Percentiles rank a stretch among this genome's conserved stretches.
phyloP scores from a whole-genome alignment of 495 filamentous ascomycete genomes.

The Xylaria nigripes region DNA sequence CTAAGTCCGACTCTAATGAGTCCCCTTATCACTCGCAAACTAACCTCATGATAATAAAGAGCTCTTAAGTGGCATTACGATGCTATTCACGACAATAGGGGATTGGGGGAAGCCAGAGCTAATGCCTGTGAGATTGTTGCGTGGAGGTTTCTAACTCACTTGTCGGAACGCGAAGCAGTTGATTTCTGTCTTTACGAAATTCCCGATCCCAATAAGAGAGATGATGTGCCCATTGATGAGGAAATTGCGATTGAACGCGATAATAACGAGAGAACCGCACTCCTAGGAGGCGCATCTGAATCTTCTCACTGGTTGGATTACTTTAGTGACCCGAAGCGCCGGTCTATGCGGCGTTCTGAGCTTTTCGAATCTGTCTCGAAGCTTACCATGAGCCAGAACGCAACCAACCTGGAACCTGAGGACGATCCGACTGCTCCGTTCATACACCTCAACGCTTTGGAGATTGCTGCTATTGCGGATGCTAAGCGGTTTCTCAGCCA shows the following conservation, averaged over 20 bases:
- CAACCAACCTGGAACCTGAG: slow-evolving; percentile 29
- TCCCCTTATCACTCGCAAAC: not conserved
- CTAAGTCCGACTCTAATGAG: not conserved
- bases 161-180: slow-evolving; percentile 73
- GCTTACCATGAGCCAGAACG: slow-evolving; percentile 37
- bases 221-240: not conserved
- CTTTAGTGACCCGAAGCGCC: slow-evolving; percentile 14
- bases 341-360: slow-evolving; percentile 24
- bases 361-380: slow-evolving; percentile 39
- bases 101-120: slow-evolving; percentile 66
- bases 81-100: slow-evolving; percentile 55
- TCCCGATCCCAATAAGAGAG: slow-evolving; percentile 31
- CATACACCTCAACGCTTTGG: slow-evolving; percentile 73
- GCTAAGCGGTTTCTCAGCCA: slow-evolving; percentile 90
- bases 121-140: slow-evolving; percentile 87
- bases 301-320: slow-evolving; percentile 17
- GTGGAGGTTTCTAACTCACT: slow-evolving; percentile 73
- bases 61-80: slow-evolving; percentile 76
- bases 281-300: slow-evolving; percentile 19
- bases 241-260: slow-evolving; percentile 21
- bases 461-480: slow-evolving; percentile 81
- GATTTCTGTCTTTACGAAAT: slow-evolving; percentile 80
- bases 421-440: slow-evolving; percentile 59
- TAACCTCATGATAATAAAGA: slow-evolving; percentile 32
- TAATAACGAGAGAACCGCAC: slow-evolving; percentile 33